phyloP scores from a whole-genome alignment of 495 filamentous ascomycete genomes.

The Penicillium salamii region DNA sequence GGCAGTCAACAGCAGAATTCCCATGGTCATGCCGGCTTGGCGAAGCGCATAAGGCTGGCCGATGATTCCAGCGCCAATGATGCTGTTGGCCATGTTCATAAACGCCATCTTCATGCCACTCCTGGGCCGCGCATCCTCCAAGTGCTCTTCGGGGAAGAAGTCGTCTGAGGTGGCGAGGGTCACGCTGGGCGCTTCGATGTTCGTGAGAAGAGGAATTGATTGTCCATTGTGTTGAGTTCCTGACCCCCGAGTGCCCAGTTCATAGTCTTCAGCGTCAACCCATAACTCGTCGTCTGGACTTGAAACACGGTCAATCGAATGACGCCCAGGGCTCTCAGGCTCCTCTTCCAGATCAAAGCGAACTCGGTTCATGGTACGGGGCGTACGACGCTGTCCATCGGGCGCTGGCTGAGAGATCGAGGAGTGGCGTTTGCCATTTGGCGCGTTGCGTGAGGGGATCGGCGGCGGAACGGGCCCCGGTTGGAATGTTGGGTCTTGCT shows the following conservation, averaged over 20 bases:
- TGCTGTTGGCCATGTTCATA: conserved; percentile 99
- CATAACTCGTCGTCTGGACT: conserved; percentile 45
- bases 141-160: conserved; percentile 56
- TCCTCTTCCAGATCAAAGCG: conserved; percentile 73
- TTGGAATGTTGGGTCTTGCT: conserved; percentile 27
- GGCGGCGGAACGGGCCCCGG: conserved; percentile 16
- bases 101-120: conserved; percentile 71
- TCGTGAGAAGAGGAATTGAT: conserved; percentile 73
- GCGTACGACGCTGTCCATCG: conserved; percentile 54
- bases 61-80: conserved; percentile 97
- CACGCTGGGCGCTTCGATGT: conserved; percentile 85
- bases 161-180: conserved; percentile 65
- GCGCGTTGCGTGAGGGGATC: conserved; percentile 10
- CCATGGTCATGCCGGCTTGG: conserved; percentile 81
- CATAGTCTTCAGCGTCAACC: conserved; percentile 59
- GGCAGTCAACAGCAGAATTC: conserved; percentile 70
- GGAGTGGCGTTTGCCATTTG: conserved; percentile 35
- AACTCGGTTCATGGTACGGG: conserved; percentile 81
- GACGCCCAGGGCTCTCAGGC: conserved; percentile 27
- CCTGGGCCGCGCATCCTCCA: conserved; percentile 61
- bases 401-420: conserved; percentile 41
- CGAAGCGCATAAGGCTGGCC: conserved; percentile 93
- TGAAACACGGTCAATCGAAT: conserved; percentile 34
- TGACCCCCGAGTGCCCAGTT: conserved; percentile 25
- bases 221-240: conserved; percentile 35